Percentiles rank a stretch among this genome's conserved stretches.
These are phyloP conservation scores for Cercospora zeina DNA, from an alignment of 2,329 filamentous ascomycete species.

Conservation along the genomic window DNA sequence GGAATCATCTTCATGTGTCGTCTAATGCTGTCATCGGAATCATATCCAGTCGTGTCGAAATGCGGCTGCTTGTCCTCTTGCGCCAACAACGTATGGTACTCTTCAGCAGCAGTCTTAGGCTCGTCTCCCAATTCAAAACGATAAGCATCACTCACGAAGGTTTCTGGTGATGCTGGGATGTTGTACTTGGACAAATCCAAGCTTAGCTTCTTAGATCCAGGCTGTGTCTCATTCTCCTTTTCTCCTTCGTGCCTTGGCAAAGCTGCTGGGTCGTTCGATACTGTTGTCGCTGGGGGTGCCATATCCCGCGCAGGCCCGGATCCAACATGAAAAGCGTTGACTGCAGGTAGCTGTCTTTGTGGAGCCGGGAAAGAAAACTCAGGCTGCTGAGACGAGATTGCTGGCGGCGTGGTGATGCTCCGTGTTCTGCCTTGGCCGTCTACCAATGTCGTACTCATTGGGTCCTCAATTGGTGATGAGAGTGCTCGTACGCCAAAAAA, in stretches of 20 bases:
- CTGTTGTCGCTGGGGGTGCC: slow-evolving; percentile 12
- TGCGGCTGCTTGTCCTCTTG: slow-evolving; percentile 27
- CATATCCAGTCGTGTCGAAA: slow-evolving; percentile 8
- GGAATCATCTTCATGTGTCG: slow-evolving; percentile 40
- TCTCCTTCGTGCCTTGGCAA: not conserved
- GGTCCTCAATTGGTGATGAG: not conserved
- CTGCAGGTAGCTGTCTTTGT: slow-evolving; percentile 1
- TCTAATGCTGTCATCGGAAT: slow-evolving; percentile 31
- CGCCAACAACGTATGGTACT: slow-evolving; percentile 35
- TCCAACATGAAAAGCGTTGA: slow-evolving; percentile 27
- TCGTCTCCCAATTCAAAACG: not conserved
- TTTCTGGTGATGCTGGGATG: slow-evolving; percentile 9
- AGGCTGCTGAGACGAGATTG: not conserved
- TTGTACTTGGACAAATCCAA: slow-evolving; percentile 2
- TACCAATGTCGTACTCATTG: slow-evolving; percentile 19
- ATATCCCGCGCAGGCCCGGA: slow-evolving; percentile 24
- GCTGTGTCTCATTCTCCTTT: slow-evolving; percentile 24
- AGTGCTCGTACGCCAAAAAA: slow-evolving; percentile 16
- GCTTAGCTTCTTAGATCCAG: slow-evolving; percentile 18
- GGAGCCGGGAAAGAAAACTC: slow-evolving; percentile 4
- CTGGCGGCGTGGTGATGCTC: slow-evolving; percentile 19
- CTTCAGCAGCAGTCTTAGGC: slow-evolving; percentile 10
- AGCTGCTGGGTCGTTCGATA: not conserved
- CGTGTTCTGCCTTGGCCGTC: slow-evolving; percentile 28
- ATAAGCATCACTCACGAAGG: slow-evolving; percentile 1